These are phyloP conservation scores for Rhizopogon sp. DNA, from an alignment of 768 basidiomycete species.

Conservation along the genomic window DNA sequence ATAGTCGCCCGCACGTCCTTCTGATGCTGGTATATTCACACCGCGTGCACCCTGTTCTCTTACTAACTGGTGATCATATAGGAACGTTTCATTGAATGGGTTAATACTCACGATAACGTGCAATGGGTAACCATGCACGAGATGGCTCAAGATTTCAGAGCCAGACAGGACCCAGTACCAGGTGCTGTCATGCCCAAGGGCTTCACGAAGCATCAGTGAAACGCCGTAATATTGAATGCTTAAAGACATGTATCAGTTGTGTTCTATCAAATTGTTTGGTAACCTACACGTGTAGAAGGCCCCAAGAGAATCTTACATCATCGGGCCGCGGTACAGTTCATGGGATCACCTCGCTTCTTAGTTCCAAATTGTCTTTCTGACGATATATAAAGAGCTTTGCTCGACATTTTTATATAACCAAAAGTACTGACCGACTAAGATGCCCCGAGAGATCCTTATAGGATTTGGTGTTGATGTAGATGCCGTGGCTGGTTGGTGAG, in stretches of 20 bases:
- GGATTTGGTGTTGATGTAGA: slow-evolving; percentile 69
- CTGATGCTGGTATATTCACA: slow-evolving; percentile 56
- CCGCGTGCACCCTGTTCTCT: neutral
- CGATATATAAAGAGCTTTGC: neutral
- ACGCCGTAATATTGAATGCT: neutral
- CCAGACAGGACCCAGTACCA: slow-evolving; percentile 38
- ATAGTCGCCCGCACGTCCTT: slow-evolving; percentile 62
- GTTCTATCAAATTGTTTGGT: neutral
- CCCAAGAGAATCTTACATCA: neutral
- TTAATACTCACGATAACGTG: slow-evolving; percentile 64
- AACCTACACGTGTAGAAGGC: neutral
- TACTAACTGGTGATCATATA: slow-evolving; percentile 14
- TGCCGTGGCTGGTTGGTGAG: slow-evolving; percentile 64
- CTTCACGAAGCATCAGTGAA: slow-evolving; percentile 10
- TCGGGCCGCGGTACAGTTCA: neutral
- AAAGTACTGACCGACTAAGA: slow-evolving; percentile 12
- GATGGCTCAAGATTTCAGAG: slow-evolving; percentile 60
- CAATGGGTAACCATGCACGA: slow-evolving; percentile 70
- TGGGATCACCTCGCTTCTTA: neutral
- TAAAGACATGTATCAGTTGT: neutral
- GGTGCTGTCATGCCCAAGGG: slow-evolving; percentile 57
- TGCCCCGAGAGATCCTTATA: slow-evolving; percentile 51
- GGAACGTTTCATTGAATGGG: slow-evolving; percentile 73
- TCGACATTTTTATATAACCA: no score
- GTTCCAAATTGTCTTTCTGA: neutral